These are phyloP conservation scores for Forsythia suspensa DNA, from an alignment of 257 asterid genomes.

Conservation along the genomic window DNA sequence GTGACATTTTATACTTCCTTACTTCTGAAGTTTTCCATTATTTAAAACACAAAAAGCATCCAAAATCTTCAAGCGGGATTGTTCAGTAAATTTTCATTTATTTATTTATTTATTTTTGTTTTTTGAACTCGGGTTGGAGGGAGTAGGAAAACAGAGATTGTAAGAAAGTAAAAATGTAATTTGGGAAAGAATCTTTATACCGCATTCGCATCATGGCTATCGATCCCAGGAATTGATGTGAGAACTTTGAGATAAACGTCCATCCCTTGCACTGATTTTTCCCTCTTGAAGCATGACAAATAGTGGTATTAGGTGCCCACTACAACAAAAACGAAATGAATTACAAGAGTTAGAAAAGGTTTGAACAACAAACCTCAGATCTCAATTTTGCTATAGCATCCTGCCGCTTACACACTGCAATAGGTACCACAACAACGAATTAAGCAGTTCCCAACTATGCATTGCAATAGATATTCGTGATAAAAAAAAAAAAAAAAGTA, in stretches of 20 bases:
- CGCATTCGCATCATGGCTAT: constrained; percentile 53
- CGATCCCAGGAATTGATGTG: constrained; percentile 84
- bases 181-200: constrained; percentile 22
- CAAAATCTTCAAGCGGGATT: not conserved
- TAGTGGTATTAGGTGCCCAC: constrained; percentile 11
- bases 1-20: not conserved
- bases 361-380: constrained; percentile 58
- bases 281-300: constrained; percentile 54
- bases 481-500: not conserved
- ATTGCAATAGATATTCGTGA: constrained; percentile 23
- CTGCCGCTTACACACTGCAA: constrained; percentile 82
- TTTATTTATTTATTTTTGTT: not conserved
- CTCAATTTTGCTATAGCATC: constrained; percentile 69
- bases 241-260: constrained; percentile 74
- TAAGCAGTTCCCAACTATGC: constrained; percentile 7
- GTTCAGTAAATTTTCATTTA: not conserved
- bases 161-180: not conserved
- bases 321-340: not conserved
- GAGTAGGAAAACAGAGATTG: not conserved
- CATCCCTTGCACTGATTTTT: constrained; percentile 68
- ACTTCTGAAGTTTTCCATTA: not conserved
- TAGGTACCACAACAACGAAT: not conserved
- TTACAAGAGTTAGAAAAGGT: constrained; percentile 11
- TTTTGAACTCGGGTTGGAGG: not conserved
- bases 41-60: too few species aligned